Evolutionary conservation across 441 rosid species (phyloP).

Genomic region (Gossypium trilobum): DNA sequence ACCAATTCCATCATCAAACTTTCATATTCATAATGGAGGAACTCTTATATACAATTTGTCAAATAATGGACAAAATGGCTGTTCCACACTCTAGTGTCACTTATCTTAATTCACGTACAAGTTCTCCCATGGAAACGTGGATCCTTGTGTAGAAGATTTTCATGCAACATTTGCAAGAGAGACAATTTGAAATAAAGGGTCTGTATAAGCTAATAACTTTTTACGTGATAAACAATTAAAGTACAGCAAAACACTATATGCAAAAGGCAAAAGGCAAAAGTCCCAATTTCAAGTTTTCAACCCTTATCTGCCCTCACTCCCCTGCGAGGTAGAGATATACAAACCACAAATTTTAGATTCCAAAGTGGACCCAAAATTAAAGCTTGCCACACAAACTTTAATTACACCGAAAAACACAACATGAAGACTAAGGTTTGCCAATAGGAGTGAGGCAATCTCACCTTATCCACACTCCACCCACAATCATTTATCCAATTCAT

Average conservation of each 20-base stretch:
- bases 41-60: no score
- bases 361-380: constrained; percentile 31
- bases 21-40: no score
- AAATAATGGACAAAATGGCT: no score
- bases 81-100: no score
- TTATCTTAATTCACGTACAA: no score
- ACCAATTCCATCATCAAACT: no score
- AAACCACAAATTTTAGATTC: constrained; percentile 9
- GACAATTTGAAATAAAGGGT: background rate
- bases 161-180: background rate
- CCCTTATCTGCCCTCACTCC: background rate
- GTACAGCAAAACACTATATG: no score
- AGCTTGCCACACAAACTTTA: constrained; percentile 19
- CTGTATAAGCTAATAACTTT: no score
- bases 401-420: background rate
- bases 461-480: constrained; percentile 90
- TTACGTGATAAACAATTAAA: no score
- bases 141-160: no score
- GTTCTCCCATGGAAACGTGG: no score
- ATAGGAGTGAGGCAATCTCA: constrained; percentile 67
- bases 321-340: background rate
- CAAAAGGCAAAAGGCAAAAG: no score
- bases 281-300: background rate
- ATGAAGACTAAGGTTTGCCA: constrained; percentile 33
- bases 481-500: constrained; percentile 40